These are phyloP conservation scores for Epichloe coenophiala DNA, from an alignment of 2,329 filamentous ascomycete species.

Conservation along the genomic window DNA sequence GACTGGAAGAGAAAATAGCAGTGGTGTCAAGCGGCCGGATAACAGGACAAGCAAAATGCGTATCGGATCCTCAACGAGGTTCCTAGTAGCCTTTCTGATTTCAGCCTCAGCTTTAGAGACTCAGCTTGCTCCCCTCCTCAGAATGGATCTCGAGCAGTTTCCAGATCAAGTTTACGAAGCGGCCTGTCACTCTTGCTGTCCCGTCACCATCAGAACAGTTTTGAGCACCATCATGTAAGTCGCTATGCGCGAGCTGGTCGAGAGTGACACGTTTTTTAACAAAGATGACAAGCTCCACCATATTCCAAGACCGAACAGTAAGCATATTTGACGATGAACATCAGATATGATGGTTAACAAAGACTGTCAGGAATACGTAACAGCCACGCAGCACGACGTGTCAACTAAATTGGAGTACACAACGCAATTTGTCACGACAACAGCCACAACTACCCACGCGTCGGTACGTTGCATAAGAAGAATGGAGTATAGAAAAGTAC, in stretches of 20 bases:
- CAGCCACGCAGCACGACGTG: slow-evolving; percentile 8
- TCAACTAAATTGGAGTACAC: slow-evolving; percentile 10
- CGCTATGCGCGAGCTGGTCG: neutral
- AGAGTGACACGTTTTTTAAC: neutral
- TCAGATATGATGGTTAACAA: neutral
- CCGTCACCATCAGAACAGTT: slow-evolving; percentile 2
- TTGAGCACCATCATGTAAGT: slow-evolving; percentile 3
- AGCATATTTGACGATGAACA: neutral
- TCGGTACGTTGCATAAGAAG: slow-evolving; percentile 4
- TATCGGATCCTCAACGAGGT: neutral
- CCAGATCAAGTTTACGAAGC: slow-evolving; percentile 1
- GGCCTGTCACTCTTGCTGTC: slow-evolving; percentile 1
- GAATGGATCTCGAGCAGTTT: neutral
- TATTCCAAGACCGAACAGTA: slow-evolving; percentile 4
- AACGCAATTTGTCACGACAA: slow-evolving; percentile 10
- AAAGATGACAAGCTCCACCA: slow-evolving; percentile 1
- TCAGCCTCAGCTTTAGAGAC: neutral
- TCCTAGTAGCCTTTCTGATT: neutral
- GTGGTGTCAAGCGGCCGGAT: neutral
- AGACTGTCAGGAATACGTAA: slow-evolving; percentile 5
- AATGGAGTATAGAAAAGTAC: neutral
- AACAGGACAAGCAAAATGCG: neutral
- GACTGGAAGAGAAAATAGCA: neutral
- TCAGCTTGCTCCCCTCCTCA: neutral
- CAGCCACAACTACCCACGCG: slow-evolving; percentile 6